A percentile compares a stretch with the other conserved stretches of the same genome.
Conservation (phyloP, 2,329 filamentous ascomycete species). For the Alternaria infectoria region DNA sequence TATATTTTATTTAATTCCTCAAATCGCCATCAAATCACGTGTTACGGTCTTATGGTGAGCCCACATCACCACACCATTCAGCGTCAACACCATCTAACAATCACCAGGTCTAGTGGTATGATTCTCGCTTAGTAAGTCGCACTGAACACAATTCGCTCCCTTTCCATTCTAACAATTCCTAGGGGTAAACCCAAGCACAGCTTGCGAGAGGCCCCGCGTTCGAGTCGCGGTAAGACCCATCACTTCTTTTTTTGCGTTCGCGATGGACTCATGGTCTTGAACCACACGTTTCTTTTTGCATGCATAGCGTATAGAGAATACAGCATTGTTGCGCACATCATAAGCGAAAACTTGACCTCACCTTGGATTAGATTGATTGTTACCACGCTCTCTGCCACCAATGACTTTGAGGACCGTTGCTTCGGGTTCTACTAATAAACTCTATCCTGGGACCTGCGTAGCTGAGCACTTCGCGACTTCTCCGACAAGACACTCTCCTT, state of each 20-base stretch:
- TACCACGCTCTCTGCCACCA: neutral
- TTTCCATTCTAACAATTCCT: neutral
- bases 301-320: neutral
- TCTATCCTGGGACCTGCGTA: neutral
- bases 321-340: neutral
- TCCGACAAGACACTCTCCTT: neutral
- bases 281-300: neutral
- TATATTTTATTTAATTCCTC: neutral
- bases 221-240: conserved; percentile 26
- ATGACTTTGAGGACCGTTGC: neutral
- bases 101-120: conserved; percentile 19
- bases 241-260: conserved; percentile 1
- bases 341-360: too few species aligned
- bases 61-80: neutral
- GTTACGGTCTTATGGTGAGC: conserved; percentile 17
- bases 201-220: conserved; percentile 27
- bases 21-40: neutral
- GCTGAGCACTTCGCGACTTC: neutral
- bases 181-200: conserved; percentile 17
- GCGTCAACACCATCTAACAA: neutral
- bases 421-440: neutral
- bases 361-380: neutral
- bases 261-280: fast-evolving
- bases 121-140: conserved; percentile 3
- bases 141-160: neutral